Base-by-base conservation (phyloP, 177 flowering plant genomes). In the Vitis hybrid region DNA sequence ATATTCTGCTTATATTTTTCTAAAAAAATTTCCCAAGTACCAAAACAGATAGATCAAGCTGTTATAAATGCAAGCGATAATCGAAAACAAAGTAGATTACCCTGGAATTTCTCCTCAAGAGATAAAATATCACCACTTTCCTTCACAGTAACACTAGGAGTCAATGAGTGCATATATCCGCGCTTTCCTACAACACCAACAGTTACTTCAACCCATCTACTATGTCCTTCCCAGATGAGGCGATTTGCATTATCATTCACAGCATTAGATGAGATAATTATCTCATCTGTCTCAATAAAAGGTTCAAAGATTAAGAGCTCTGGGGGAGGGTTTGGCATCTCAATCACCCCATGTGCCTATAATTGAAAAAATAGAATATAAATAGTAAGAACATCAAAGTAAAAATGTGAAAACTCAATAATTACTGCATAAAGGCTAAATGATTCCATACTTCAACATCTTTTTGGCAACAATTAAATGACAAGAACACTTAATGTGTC, bases 41-140 rank as follows among this genome's bases (percentile, higher is more conserved):
- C 45, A 5, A 33, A 33, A 33, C 7, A 33, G 45, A 6, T 33
- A 33, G 7, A 33, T 33, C 5, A 33, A 33, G 45, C 45, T 33
- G 45, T 33, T 33, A 33, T 33, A 33, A 33, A 33, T 31, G 50
- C 56, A 53, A 53, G 14, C 1, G 1, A 53, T 53, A 14, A 13
- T 1, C n/a, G 10, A 13, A 13, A 51, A 60, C 13, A 10, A 70
- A 29, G 1, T 12, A 11, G 22, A 33, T 10, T 74, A 93, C 97
- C 98, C 81, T 93, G 98, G 67, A 93, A 93, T 79, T 93, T 91
- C 84, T 91, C 98, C 76, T 93, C 98, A 61, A 93, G 92, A 1
- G 98, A 93, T 77, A 93, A 75, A 71, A 93, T 90, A 66, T 85
- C 98, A 39, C 98, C 98, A 66, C 78, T 76, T 81, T 90, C 98